These are phyloP conservation scores for Odontarrhena argentea DNA, from an alignment of 345 rosid species.

Conservation along the genomic window DNA sequence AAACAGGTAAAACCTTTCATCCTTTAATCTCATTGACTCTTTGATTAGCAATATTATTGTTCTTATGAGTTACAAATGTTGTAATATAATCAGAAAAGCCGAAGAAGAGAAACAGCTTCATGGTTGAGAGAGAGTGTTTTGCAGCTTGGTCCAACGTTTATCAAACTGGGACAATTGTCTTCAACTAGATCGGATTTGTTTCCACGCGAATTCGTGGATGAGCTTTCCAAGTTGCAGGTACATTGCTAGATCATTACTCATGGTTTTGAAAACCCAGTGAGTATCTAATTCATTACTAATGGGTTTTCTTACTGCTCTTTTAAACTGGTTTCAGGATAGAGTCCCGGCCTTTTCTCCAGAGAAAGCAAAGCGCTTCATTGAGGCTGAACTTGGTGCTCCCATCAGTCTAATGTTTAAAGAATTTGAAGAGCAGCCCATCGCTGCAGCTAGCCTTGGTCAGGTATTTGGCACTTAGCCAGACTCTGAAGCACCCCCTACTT, in stretches of 20 bases:
- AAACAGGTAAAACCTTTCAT: conserved; percentile 60
- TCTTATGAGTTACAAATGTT: conserved; percentile 21
- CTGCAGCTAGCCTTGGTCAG: conserved; percentile 99
- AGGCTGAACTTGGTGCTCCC: conserved; percentile 82
- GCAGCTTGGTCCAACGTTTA: conserved; percentile 98
- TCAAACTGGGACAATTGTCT: conserved; percentile 91
- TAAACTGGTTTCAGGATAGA: conserved; percentile 61
- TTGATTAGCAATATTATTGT: not conserved
- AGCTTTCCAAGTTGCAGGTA: conserved; percentile 98
- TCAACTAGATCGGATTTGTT: conserved; percentile 93
- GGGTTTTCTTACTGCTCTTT: conserved; percentile 13
- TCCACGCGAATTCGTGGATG: conserved; percentile 90
- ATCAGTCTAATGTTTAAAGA: conserved; percentile 64
- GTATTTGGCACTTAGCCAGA: conserved; percentile 52
- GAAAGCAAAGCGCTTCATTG: conserved; percentile 72
- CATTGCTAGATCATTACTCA: conserved; percentile 5
- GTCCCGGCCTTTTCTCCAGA: conserved; percentile 93
- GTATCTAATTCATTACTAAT: too few species aligned
- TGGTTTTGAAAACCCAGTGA: conserved; percentile 3
- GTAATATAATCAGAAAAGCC: conserved; percentile 55
- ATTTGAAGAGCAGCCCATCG: conserved; percentile 92
- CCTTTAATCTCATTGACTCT: conserved; percentile 7
- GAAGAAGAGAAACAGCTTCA: conserved; percentile 74
- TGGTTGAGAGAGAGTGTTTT: conserved; percentile 87
- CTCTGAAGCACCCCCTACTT: conserved; percentile 1